Percentiles rank a stretch among this genome's conserved stretches.
phyloP scores from a whole-genome alignment of 2,329 filamentous ascomycete genomes.

The Meredithiella fracta region DNA sequence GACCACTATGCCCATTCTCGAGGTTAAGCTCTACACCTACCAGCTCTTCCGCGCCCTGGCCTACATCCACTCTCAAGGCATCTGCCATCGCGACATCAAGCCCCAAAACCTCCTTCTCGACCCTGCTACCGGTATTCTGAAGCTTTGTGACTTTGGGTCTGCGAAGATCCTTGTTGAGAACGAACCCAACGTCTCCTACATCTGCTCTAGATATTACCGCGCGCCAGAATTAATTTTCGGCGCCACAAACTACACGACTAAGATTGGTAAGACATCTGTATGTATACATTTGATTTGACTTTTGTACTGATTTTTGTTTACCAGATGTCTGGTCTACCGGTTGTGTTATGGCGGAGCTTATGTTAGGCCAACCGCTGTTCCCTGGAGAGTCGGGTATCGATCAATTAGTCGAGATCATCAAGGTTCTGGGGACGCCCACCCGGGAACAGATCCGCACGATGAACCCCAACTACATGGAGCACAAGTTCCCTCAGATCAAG shows the following conservation, averaged over 20 bases:
- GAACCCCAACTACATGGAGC: constrained; percentile 99
- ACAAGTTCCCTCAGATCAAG: constrained; percentile 99
- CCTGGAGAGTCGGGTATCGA: constrained; percentile 97
- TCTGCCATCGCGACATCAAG: constrained; percentile 98
- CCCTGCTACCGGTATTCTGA: constrained; percentile 76
- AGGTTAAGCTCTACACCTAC: constrained; percentile 99
- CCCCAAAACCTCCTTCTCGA: constrained; percentile 94
- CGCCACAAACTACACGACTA: constrained; percentile 97
- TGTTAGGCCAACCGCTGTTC: constrained; percentile 95
- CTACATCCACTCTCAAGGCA: constrained; percentile 98
- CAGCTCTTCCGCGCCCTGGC: constrained; percentile 96
- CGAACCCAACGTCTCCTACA: constrained; percentile 98
- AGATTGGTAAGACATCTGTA: constrained; percentile 61
- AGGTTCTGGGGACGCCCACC: constrained; percentile 90
- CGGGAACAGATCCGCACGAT: constrained; percentile 97
- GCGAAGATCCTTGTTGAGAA: constrained; percentile 98
- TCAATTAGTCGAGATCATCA: constrained; percentile 97
- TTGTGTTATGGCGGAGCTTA: constrained; percentile 97
- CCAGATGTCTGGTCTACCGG: constrained; percentile 99
- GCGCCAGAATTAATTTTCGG: constrained; percentile 97
- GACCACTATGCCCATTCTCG: constrained; percentile 96
- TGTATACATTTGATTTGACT: not conserved
- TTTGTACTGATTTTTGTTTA: constrained; percentile 20
- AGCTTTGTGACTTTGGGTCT: constrained; percentile 97
- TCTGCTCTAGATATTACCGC: constrained; percentile 97